Evolutionary conservation across 192 early-diverging fungal species (phyloP).

Genomic region (Gamsiella multidivaricata): DNA sequence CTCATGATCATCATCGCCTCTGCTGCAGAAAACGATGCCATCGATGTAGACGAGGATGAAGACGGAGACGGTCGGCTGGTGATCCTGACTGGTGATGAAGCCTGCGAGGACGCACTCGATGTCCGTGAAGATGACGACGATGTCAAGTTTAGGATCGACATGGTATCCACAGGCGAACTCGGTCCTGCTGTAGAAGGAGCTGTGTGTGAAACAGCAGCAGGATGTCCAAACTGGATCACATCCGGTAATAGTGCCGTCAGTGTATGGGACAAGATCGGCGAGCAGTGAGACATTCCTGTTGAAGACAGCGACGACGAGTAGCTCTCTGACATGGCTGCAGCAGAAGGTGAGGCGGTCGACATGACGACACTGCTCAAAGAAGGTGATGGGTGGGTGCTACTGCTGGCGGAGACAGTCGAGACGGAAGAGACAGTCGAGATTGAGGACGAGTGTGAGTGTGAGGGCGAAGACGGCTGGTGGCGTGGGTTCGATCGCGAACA

Average conservation of each 20-base stretch:
- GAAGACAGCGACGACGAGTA: background rate
- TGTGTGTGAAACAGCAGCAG: background rate
- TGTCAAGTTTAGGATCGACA: background rate
- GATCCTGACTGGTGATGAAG: conserved; percentile 1
- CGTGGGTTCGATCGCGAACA: background rate
- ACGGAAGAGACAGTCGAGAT: background rate
- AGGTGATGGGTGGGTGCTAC: no score
- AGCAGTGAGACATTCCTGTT: conserved; percentile 37
- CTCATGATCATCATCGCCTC: background rate
- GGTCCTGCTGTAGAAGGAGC: conserved; percentile 4
- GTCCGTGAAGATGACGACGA: conserved; percentile 11
- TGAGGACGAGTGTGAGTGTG: background rate
- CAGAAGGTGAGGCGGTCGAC: background rate
- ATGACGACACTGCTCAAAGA: background rate
- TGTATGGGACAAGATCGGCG: conserved; percentile 20
- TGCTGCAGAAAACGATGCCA: background rate
- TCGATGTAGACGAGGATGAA: background rate
- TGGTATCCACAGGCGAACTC: background rate
- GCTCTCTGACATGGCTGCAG: background rate
- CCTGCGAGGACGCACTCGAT: background rate
- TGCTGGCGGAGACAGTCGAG: background rate
- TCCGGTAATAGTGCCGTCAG: conserved; percentile 9
- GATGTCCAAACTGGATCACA: background rate
- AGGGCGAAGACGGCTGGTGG: background rate
- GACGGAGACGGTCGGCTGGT: background rate